Evolutionary conservation across 495 filamentous ascomycete genomes (phyloP).

Genomic region (Jackrogersella minutella): DNA sequence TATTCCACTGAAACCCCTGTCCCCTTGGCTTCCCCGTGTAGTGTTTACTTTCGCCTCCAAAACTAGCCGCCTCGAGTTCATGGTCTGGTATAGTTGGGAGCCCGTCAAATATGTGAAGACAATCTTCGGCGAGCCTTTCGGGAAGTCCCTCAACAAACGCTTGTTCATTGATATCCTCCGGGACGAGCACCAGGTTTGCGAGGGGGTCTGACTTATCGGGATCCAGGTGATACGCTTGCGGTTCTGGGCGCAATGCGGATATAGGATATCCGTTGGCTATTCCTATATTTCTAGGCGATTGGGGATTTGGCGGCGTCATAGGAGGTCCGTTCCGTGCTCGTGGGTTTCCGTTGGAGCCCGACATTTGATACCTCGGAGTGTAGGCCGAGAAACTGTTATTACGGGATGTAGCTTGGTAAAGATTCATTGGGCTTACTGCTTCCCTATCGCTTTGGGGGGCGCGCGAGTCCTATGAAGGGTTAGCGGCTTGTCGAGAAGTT

Average conservation of each 20-base stretch:
- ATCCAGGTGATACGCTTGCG: neutral
- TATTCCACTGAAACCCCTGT: neutral
- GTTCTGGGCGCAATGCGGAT: neutral
- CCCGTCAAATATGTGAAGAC: neutral
- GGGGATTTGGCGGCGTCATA: neutral
- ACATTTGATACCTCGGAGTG: neutral
- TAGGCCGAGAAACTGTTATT: neutral
- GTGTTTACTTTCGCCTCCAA: neutral
- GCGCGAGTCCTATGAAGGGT: neutral
- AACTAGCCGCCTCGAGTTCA: neutral
- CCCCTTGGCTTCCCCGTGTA: neutral
- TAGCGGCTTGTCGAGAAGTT: neutral
- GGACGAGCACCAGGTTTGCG: slow-evolving; percentile 5
- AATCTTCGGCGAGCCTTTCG: neutral
- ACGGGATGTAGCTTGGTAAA: neutral
- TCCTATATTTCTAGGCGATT: neutral
- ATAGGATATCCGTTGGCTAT: neutral
- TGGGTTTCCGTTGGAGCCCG: neutral
- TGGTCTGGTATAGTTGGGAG: neutral
- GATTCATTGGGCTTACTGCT: neutral
- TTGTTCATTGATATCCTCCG: neutral
- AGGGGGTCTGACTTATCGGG: neutral
- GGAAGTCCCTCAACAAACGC: neutral
- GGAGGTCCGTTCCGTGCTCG: neutral
- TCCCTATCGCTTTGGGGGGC: neutral